A percentile compares a stretch with the other conserved stretches of the same genome.
phyloP scores from a whole-genome alignment of 768 basidiomycete genomes.

The Mycena belliarum region DNA sequence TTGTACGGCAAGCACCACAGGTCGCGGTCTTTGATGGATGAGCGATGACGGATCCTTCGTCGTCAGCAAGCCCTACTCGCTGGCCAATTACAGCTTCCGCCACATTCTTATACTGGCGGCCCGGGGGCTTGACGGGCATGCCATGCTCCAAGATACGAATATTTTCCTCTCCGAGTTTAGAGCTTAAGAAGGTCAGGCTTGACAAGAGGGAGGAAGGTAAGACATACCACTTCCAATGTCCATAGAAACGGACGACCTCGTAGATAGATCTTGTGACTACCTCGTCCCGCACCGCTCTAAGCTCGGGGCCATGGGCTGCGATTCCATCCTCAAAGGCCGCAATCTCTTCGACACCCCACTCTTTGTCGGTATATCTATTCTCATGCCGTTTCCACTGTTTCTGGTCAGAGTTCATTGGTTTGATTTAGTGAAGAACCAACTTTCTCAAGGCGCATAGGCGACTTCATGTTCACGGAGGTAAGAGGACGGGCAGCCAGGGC shows the following conservation, averaged over 20 bases:
- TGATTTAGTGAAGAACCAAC: slow-evolving; percentile 43
- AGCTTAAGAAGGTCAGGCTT: slow-evolving; percentile 37
- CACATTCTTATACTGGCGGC: slow-evolving; percentile 36
- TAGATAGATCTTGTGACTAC: slow-evolving; percentile 66
- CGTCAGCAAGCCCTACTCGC: slow-evolving; percentile 58
- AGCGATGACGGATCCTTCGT: slow-evolving; percentile 75
- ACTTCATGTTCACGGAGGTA: slow-evolving; percentile 65
- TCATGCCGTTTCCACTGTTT: slow-evolving; percentile 74
- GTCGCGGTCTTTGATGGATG: slow-evolving; percentile 55
- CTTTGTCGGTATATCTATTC: slow-evolving; percentile 64
- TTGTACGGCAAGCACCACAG: slow-evolving; percentile 85
- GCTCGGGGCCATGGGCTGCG: slow-evolving; percentile 71
- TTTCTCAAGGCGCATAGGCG: slow-evolving; percentile 60
- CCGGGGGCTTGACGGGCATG: slow-evolving; percentile 35
- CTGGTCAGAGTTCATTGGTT: neutral
- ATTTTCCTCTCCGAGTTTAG: slow-evolving; percentile 72
- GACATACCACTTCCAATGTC: slow-evolving; percentile 80
- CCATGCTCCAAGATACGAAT: slow-evolving; percentile 44
- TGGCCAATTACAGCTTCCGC: slow-evolving; percentile 46
- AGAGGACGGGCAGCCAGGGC: slow-evolving; percentile 57
- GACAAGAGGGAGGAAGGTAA: neutral
- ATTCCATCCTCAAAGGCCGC: slow-evolving; percentile 80
- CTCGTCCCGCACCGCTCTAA: slow-evolving; percentile 76
- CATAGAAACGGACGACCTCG: slow-evolving; percentile 84
- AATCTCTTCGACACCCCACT: slow-evolving; percentile 70